Base-by-base conservation (phyloP, 129 eudicot genomes). In the Flaveria robusta region DNA sequence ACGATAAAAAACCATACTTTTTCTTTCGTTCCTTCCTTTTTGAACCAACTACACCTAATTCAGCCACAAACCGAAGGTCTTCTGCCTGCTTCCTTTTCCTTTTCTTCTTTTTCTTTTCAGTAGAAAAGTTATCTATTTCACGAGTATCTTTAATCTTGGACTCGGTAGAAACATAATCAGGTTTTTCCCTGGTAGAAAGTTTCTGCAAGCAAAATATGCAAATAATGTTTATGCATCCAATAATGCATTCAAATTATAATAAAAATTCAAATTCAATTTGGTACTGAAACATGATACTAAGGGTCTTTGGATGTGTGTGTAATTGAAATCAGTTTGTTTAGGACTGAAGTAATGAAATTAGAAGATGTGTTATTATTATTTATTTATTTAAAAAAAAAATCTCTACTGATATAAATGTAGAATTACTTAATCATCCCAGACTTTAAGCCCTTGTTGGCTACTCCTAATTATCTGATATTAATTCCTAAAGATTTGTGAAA, bases 11-110 rank as follows among this genome's bases (percentile, higher is more conserved):
- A 26, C 56, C 83, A 72, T 87, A 93, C 98, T 78, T 85, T 72
- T 87, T 93, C 92, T 85, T 91, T 41, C 93, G 91, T 77, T 93
- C 96, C 82, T 87, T 87, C 49, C 96, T 81, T 75, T 83, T 87
- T 8, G 89, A 87, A 81, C 85, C 87, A 60, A 29, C 78, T 23
- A 74, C 93, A 68, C 77, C 84, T 75, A 82, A 43, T 74, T 79
- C 90, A 2, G 59, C 59, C 24, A 78, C 91, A 86, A 90, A 93
- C 19, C 97, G 92, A 31, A 88, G 93, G 68, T 93, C 98, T 9
- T 82, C 76, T 51, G 67, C 93, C 23, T 75, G 86, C 29, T 88
- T 91, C 72, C 85, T 83, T 85, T 88, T 90, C 68, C 86, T 87
- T 86, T 84, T 90, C 82, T 88, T 93, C 87, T 87, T 93, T 77